Evolutionary conservation across 1,139 yeast species (phyloP), one percentile per base, ranked within the genome.

Genomic region (Debaryomyces sp.): DNA sequence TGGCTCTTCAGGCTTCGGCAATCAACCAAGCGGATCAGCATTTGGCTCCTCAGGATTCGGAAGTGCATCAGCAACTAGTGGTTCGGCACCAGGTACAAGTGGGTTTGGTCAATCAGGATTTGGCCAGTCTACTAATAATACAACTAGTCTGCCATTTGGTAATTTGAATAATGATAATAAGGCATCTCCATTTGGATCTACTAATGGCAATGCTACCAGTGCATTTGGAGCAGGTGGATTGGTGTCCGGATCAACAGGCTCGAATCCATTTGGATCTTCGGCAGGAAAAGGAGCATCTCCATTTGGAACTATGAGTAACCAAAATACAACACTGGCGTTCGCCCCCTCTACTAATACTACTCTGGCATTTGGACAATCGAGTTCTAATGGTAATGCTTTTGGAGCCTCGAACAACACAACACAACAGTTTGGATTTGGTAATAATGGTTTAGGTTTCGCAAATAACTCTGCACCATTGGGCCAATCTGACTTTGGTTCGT

Each of bases 301-400:
- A 27, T 56, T 60, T 49, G 62, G 58, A 9, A 44, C 53, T 4
- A 34, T 52, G 2, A 41, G 44, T 13, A 27, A 39, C 10, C 43
- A 27, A 18, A 39, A 18, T 21, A 18, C 35, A 9, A 4, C 23
- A 5, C 43, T 29, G 43, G 43, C 43, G 2, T 39, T 41, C 21
- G 43, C 21, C 6, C 5, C 27, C 24, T 43, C 52, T 10, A 9
- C 40, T 15, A 43, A 29, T 23, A 43, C 30, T 37, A 41, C 13
- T 46, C 35, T 39, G 39, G 50, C 56, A 7, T 54, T 53, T 43
- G 54, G 55, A 10, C 21, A 49, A 21, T 13, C 45, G 4, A 26
- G 22, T 9, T 10, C 30, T 13, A 18, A 18, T 27, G n/a, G 33
- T 3, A 27, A 4, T 12, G 24, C 30, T 12, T 41, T 41, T 22